phyloP scores from a whole-genome alignment of 1,284 basidiomycete species.

The Mycosarcoma mackinlayi region DNA sequence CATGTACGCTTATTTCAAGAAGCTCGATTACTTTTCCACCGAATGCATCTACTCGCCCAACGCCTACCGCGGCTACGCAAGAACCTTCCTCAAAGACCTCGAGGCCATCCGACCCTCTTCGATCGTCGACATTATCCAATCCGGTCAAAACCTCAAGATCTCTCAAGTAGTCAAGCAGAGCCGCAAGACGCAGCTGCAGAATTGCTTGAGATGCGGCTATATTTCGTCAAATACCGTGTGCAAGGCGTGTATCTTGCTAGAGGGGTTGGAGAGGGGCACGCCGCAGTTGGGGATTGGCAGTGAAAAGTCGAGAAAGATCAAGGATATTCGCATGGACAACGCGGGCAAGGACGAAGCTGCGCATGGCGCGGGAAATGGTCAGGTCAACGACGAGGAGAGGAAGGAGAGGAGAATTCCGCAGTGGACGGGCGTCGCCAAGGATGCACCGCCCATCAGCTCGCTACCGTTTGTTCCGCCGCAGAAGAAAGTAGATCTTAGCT shows the following conservation, averaged over 20 bases:
- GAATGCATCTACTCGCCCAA: constrained; percentile 97
- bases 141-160: constrained; percentile 61
- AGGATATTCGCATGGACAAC: constrained; percentile 32
- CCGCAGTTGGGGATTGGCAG: constrained; percentile 62
- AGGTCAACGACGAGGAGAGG: neutral
- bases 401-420: constrained; percentile 51
- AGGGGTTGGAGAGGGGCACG: constrained; percentile 64
- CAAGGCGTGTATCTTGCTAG: constrained; percentile 67
- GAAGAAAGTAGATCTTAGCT: constrained; percentile 26
- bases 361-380: too few species aligned
- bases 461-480: constrained; percentile 28
- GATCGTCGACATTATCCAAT: constrained; percentile 92
- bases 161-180: constrained; percentile 46
- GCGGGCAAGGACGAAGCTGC: neutral
- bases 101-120: constrained; percentile 91
- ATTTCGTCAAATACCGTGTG: constrained; percentile 65
- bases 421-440: constrained; percentile 49
- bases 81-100: constrained; percentile 92
- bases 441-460: constrained; percentile 30
- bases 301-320: constrained; percentile 54
- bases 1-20: constrained; percentile 98
- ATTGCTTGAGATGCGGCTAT: constrained; percentile 66
- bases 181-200: constrained; percentile 55
- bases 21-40: constrained; percentile 96
- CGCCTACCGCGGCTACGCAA: constrained; percentile 95